Evolutionary conservation across 1,139 yeast species (phyloP), one percentile per base, ranked within the genome.

Genomic region (Yamadazyma songkhlaensis): DNA sequence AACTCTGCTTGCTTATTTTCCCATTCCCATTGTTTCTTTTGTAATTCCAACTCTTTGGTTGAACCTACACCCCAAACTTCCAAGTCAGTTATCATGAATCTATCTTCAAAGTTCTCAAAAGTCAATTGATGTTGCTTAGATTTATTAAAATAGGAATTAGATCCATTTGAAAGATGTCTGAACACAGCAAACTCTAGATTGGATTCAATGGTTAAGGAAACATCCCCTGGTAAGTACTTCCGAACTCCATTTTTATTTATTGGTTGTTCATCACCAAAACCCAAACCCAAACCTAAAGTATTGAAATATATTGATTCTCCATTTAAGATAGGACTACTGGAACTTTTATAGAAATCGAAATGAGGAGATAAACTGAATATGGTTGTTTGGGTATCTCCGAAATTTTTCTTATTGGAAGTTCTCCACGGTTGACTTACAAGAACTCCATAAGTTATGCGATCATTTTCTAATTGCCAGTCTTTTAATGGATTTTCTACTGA

Each of bases 61-160:
- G 85, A 78, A 1, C 97, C 97, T 40, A 88, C 74, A 0, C 97
- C 97, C 92, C 95, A 86, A 0, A 88, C 95, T 56, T 89, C 96
- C 15, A 90, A 64, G 47, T 84, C 90, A 3, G 81, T 78, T 8
- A 90, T 77, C 41, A 74, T 60, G 50, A 90, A 81, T 35, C 90
- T 65, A 45, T 83, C 81, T 54, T 90, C 97, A 53, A 69, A 85
- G 43, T 76, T 79, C 11, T 53, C 50, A 3, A 48, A 44, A 2
- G 33, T 14, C 1, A 54, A 33, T 21, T 51, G 47, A 1, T 24
- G 27, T 34, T 57, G 64, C 2, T 35, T 28, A 0, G 73, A 64
- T 12, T 43, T 46, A 6, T 55, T 43, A 49, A 68, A 70, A 41
- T 46, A 66, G 9, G 56, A 47, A 9, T 59, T 43, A 3, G 34